Conservation (phyloP, 371 early-diverging fungal genomes). For the Vairimorpha necatrix region DNA sequence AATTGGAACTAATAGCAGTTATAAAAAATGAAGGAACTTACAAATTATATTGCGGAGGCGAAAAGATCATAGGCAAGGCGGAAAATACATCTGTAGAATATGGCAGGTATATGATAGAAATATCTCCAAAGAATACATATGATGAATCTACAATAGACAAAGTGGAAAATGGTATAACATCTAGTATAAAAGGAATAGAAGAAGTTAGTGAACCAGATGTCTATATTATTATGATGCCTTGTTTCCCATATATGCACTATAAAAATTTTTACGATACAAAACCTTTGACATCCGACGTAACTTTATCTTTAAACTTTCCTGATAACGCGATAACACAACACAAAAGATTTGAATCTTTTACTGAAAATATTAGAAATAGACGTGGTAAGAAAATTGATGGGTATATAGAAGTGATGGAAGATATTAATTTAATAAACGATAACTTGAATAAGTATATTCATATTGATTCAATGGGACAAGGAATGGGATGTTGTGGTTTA, state of each 20-base stretch:
- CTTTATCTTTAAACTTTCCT: slow-evolving; percentile 50
- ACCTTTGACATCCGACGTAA: slow-evolving; percentile 30
- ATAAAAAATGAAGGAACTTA: slow-evolving; percentile 13
- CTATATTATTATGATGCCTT: slow-evolving; percentile 14
- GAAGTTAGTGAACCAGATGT: slow-evolving; percentile 1
- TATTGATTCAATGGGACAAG: slow-evolving; percentile 97
- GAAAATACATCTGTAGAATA: slow-evolving; percentile 41
- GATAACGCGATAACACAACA: slow-evolving; percentile 58
- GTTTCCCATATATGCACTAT: neutral
- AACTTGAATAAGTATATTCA: slow-evolving; percentile 72
- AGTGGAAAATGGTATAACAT: slow-evolving; percentile 39
- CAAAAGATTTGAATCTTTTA: slow-evolving; percentile 53
- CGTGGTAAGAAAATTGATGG: slow-evolving; percentile 36
- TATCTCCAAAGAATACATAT: slow-evolving; percentile 40
- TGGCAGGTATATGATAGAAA: slow-evolving; percentile 61
- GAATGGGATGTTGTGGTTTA: slow-evolving; percentile 96
- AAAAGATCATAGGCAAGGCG: slow-evolving; percentile 4
- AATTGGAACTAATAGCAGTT: slow-evolving; percentile 51
- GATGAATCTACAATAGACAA: slow-evolving; percentile 1
- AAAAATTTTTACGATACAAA: slow-evolving; percentile 5
- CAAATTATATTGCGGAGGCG: slow-evolving; percentile 31
- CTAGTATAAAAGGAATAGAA: slow-evolving; percentile 19
- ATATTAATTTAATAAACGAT: neutral
- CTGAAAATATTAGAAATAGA: slow-evolving; percentile 56
- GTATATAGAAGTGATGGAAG: slow-evolving; percentile 37